phyloP scores from a whole-genome alignment of 1,284 basidiomycete species.

The Sanghuangporus baumii region DNA sequence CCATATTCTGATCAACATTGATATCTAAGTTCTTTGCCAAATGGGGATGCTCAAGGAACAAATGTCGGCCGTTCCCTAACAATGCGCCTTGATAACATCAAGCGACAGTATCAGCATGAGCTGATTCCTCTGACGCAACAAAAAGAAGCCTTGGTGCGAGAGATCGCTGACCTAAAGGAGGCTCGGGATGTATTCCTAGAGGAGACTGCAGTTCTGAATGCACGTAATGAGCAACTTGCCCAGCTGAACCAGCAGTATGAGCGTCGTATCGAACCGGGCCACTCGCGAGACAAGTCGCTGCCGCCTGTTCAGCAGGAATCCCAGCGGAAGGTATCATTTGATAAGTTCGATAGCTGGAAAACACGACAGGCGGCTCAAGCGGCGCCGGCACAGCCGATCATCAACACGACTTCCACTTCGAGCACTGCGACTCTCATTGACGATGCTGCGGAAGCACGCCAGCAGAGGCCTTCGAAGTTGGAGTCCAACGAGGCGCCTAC shows the following conservation, averaged over 20 bases:
- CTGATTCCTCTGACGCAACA: constrained; percentile 81
- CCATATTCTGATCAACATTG: constrained; percentile 21
- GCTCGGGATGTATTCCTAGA: constrained; percentile 85
- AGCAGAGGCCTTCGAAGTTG: constrained; percentile 28
- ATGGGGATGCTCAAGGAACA: constrained; percentile 32
- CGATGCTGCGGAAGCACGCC: constrained; percentile 23
- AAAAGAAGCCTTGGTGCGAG: constrained; percentile 73
- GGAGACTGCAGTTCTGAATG: constrained; percentile 86
- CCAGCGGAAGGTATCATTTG: constrained; percentile 10
- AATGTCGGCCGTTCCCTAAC: constrained; percentile 73
- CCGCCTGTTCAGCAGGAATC: constrained; percentile 5
- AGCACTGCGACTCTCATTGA: constrained; percentile 16
- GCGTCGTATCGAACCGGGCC: constrained; percentile 57
- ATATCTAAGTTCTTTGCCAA: constrained; percentile 19
- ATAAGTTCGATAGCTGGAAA: constrained; percentile 12
- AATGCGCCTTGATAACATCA: constrained; percentile 85
- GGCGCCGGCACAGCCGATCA: constrained; percentile 11
- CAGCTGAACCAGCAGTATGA: constrained; percentile 79
- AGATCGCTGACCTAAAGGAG: constrained; percentile 84
- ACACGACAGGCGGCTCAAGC: constrained; percentile 6
- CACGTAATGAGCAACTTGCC: constrained; percentile 88
- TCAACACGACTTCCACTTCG: constrained; percentile 18
- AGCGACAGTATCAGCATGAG: constrained; percentile 82
- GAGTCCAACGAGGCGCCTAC: constrained; percentile 31
- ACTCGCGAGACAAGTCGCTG: constrained; percentile 11